A percentile compares a stretch with the other conserved stretches of the same genome.
These are phyloP conservation scores for Hebeloma cylindrosporum DNA, from an alignment of 768 basidiomycete genomes.

Conservation along the genomic window DNA sequence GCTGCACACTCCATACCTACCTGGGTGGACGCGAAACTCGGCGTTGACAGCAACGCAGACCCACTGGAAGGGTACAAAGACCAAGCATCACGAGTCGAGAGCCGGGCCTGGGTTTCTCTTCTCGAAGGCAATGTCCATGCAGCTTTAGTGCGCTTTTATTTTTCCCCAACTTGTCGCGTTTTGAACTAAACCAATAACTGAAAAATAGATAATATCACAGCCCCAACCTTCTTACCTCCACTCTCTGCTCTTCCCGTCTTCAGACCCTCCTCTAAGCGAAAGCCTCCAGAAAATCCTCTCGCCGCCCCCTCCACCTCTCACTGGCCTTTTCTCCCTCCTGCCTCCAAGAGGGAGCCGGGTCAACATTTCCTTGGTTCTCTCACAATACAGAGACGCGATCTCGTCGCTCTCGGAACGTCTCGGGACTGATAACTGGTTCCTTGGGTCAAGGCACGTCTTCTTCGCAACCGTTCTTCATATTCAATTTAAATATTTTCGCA, in stretches of 20 bases:
- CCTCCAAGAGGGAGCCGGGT: conserved; percentile 62
- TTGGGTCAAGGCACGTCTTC: conserved; percentile 59
- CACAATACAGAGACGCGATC: conserved; percentile 71
- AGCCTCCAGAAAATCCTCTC: conserved; percentile 51
- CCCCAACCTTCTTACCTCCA: conserved; percentile 44
- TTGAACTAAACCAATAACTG: conserved; percentile 5
- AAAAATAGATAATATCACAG: conserved; percentile 48
- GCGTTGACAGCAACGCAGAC: conserved; percentile 35
- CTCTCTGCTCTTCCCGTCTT: conserved; percentile 40
- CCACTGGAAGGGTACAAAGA: conserved; percentile 69
- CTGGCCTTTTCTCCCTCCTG: conserved; percentile 64
- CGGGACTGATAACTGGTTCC: conserved; percentile 78
- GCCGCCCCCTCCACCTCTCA: conserved; percentile 69
- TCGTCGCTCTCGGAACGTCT: conserved; percentile 72
- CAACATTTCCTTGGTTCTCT: conserved; percentile 47
- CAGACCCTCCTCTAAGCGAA: conserved; percentile 25
- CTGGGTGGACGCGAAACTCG: conserved; percentile 65
- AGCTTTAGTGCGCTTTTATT: conserved; percentile 53
- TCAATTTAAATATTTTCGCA: not conserved
- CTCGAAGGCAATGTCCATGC: conserved; percentile 78
- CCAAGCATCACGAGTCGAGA: conserved; percentile 62
- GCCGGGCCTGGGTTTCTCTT: conserved; percentile 78
- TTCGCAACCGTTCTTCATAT: not conserved
- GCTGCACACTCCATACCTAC: conserved; percentile 67
- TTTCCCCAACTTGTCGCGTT: conserved; percentile 5